Conservation (phyloP, 2,329 filamentous ascomycete species). For the Aspergillus tubingensis region DNA sequence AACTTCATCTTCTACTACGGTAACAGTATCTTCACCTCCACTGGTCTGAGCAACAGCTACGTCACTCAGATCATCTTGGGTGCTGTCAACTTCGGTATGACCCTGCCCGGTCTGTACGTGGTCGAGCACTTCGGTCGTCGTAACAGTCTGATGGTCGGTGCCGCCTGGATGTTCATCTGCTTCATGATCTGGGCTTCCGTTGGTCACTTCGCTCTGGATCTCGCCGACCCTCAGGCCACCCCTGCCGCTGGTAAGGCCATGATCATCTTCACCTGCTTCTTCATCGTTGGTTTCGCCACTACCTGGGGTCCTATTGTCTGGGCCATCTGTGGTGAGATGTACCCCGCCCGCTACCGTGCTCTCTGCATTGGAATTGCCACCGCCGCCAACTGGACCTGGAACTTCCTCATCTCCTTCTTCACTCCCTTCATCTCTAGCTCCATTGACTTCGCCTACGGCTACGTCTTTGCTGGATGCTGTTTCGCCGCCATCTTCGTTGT, state of each 20-base stretch:
- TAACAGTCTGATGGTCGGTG: conserved; percentile 66
- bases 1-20: conserved; percentile 57
- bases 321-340: conserved; percentile 49
- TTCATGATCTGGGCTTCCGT: conserved; percentile 61
- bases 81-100: conserved; percentile 69
- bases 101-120: conserved; percentile 68
- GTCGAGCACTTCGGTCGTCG: conserved; percentile 71
- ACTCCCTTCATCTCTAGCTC: conserved; percentile 73
- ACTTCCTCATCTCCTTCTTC: conserved; percentile 76
- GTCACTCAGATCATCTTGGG: conserved; percentile 68
- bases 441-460: conserved; percentile 75
- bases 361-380: conserved; percentile 77
- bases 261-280: conserved; percentile 73
- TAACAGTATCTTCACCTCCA: conserved; percentile 65
- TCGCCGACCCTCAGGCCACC: conserved; percentile 44
- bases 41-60: conserved; percentile 67
- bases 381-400: conserved; percentile 76
- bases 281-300: conserved; percentile 70
- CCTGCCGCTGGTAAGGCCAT: conserved; percentile 62
- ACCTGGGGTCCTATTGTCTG: conserved; percentile 67
- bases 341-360: conserved; percentile 58
- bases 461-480: conserved; percentile 75
- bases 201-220: conserved; percentile 51
- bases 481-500: conserved; percentile 65
- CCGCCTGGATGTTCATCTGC: conserved; percentile 68